phyloP scores from a whole-genome alignment of 306 rosid species.

The Prunus davidiana region DNA sequence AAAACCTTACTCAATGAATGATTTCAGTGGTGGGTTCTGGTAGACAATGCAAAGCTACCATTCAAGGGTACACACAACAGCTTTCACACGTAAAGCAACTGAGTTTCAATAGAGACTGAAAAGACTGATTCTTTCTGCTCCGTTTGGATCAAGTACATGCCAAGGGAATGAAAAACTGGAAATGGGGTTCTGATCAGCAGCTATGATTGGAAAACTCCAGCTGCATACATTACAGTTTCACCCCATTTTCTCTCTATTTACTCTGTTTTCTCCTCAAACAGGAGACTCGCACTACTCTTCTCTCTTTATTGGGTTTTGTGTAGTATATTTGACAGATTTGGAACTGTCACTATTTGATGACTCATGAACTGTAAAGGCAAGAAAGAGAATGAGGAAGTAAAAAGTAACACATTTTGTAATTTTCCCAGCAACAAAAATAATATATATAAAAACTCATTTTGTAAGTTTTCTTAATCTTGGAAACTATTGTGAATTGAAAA shows the following conservation, averaged over 20 bases:
- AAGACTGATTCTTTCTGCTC: constrained; percentile 17
- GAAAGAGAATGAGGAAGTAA: constrained; percentile 19
- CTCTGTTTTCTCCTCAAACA: constrained; percentile 19
- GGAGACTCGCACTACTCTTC: constrained; percentile 11
- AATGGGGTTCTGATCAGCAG: constrained; percentile 38
- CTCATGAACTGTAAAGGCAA: constrained; percentile 42
- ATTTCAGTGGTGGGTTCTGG: constrained; percentile 17
- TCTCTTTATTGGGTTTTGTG: constrained; percentile 33
- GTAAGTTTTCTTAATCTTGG: background rate
- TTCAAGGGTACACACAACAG: constrained; percentile 6
- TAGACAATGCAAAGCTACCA: constrained; percentile 24
- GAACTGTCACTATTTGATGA: constrained; percentile 42
- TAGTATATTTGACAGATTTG: constrained; percentile 31
- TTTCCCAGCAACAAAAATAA: background rate
- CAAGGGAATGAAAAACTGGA: constrained; percentile 29
- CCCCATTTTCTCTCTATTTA: background rate
- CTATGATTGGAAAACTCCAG: constrained; percentile 31
- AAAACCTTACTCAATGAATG: constrained; percentile 33
- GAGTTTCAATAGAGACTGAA: constrained; percentile 26
- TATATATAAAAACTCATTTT: background rate
- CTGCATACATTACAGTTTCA: constrained; percentile 30
- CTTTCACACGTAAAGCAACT: constrained; percentile 32
- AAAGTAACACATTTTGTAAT: constrained; percentile 7
- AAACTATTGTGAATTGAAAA: background rate
- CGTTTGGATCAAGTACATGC: constrained; percentile 32